Evolutionary conservation across 225 moss, liverwort and hornwort species (phyloP).

Genomic region (Thuidium tamariscinum): DNA sequence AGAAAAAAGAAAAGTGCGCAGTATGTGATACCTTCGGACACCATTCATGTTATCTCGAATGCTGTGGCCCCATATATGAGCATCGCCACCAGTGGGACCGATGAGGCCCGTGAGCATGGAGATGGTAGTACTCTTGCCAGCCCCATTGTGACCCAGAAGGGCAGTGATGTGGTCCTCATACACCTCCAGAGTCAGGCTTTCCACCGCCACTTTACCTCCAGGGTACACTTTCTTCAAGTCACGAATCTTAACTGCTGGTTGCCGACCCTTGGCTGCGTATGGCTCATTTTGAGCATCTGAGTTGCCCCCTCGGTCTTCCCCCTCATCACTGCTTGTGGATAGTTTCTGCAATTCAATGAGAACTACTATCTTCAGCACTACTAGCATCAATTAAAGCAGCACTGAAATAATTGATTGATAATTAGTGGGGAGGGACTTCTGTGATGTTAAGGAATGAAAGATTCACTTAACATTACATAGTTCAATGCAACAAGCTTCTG

Average conservation of each 20-base stretch:
- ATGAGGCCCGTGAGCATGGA: conserved; percentile 92
- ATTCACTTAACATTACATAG: background rate
- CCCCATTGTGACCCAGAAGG: conserved; percentile 87
- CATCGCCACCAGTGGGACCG: conserved; percentile 67
- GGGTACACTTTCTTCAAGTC: conserved; percentile 71
- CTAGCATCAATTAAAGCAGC: background rate
- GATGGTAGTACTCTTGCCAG: conserved; percentile 86
- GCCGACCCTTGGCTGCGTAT: conserved; percentile 43
- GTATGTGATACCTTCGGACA: conserved; percentile 58
- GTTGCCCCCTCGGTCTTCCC: background rate
- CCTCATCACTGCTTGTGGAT: conserved; percentile 20
- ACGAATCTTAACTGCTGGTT: conserved; percentile 59
- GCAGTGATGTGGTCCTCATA: conserved; percentile 93
- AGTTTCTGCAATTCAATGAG: conserved; percentile 24
- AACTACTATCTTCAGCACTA: background rate
- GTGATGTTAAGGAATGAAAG: background rate
- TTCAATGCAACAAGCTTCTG: background rate
- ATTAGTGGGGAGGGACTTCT: background rate
- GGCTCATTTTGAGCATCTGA: conserved; percentile 40
- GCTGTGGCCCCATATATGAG: conserved; percentile 86
- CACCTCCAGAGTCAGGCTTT: conserved; percentile 65
- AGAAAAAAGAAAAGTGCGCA: no score
- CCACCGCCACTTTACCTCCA: conserved; percentile 75
- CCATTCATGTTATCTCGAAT: conserved; percentile 59
- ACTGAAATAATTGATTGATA: background rate